Evolutionary conservation across 176 grass and related monocot species (phyloP).

Genomic region (Oryza longistaminata): DNA sequence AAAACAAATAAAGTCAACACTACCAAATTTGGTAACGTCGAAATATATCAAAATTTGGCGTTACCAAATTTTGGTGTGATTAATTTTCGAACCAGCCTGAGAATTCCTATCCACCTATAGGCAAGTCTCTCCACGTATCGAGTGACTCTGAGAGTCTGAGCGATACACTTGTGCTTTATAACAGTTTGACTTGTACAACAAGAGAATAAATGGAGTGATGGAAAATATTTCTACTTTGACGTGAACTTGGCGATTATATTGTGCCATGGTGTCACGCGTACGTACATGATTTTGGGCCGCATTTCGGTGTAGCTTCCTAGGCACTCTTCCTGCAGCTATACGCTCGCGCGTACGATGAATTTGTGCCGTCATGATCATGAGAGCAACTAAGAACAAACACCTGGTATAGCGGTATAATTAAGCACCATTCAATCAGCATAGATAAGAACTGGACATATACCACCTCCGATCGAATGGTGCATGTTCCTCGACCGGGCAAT

Average conservation of each 20-base stretch:
- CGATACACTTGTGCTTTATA: neutral
- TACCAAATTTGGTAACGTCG: too few relatives aligned
- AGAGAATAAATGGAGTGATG: conserved; percentile 33
- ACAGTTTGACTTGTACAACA: neutral
- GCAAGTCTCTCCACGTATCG: neutral
- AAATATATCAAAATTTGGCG: too few relatives aligned
- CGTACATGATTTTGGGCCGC: neutral
- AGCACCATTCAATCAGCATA: conserved; percentile 3
- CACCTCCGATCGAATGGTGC: neutral
- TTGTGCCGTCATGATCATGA: conserved; percentile 7
- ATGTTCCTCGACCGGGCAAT: neutral
- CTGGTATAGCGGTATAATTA: neutral
- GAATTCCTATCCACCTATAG: neutral
- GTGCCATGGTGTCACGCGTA: neutral
- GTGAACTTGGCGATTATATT: neutral
- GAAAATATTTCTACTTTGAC: conserved; percentile 5
- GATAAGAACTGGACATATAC: conserved; percentile 19
- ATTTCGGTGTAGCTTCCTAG: neutral
- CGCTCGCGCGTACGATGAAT: neutral
- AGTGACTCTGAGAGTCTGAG: conserved; percentile 2
- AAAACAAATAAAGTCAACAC: too few relatives aligned
- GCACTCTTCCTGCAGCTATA: neutral
- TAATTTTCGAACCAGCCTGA: too few relatives aligned
- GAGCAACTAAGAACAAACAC: conserved; percentile 27
- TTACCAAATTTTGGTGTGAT: too few relatives aligned